These are phyloP conservation scores for Diplocarpon mali DNA, from an alignment of 2,329 filamentous ascomycete genomes.

Conservation along the genomic window DNA sequence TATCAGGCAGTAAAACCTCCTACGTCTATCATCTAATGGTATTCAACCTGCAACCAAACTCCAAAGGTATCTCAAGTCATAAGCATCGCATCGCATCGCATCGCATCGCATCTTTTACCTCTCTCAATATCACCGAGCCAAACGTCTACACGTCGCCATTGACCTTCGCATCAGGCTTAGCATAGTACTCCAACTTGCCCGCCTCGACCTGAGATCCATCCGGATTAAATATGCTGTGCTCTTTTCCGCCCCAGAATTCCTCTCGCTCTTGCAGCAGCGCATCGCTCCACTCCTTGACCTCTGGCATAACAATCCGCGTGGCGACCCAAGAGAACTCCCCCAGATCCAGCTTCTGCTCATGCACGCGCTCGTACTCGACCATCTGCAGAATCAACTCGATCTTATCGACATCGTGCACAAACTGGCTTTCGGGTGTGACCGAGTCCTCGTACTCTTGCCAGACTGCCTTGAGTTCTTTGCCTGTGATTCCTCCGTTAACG, in stretches of 20 bases:
- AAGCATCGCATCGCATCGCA: not conserved
- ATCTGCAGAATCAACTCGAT: constrained; percentile 91
- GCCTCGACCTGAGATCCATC: not conserved
- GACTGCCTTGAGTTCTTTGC: constrained; percentile 60
- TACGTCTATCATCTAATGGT: constrained; percentile 1
- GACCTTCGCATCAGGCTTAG: not conserved
- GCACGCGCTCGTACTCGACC: constrained; percentile 81
- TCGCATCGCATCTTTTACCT: not conserved
- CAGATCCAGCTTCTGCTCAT: constrained; percentile 57
- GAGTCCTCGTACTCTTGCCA: constrained; percentile 96
- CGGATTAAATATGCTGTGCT: constrained; percentile 24
- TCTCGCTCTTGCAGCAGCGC: constrained; percentile 68
- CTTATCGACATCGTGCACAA: constrained; percentile 96
- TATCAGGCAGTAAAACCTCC: not conserved
- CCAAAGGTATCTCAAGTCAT: constrained; percentile 7
- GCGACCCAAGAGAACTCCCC: constrained; percentile 80
- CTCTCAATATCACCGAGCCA: not conserved
- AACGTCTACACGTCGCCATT: not conserved
- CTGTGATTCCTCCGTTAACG: constrained; percentile 60
- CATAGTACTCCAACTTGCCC: constrained; percentile 4
- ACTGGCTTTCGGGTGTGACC: constrained; percentile 70
- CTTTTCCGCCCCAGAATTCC: constrained; percentile 51
- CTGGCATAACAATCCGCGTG: constrained; percentile 58
- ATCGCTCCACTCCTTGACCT: constrained; percentile 70
- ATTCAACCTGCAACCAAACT: not conserved